Evolutionary conservation across 2,329 filamentous ascomycete species (phyloP), one percentile per base, ranked within the genome.

Genomic region (Microcyclosporella mali): DNA sequence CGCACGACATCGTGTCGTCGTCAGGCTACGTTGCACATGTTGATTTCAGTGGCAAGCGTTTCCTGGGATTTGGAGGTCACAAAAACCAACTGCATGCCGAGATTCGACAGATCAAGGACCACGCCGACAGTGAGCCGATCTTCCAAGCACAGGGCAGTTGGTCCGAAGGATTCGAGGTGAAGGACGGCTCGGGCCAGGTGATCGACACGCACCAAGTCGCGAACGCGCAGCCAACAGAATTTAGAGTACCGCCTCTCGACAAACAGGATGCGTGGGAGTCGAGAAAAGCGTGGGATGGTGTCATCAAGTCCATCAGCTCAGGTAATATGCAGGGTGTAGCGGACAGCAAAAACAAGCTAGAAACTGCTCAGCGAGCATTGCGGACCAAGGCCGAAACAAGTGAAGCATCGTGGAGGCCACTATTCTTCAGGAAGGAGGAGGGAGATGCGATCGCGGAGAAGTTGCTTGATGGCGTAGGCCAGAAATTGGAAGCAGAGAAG

Each of bases 401-500:
- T 21, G 66, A 66, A 17, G 56, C 60, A 36, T 47, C 52, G 3
- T 72, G 69, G 66, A 42, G 62, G 39, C 51, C 55, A 11, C 37
- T 70, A 11, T 72, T 71, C 51, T 72, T 71, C 50, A 55, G 54
- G 12, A 57, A 55, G 37, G 59, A 62, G 9, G 43, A 54, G 0
- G 39, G 37, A 2, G 50, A 63, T 37, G 43, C 51, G 2, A 51
- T 55, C 8, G 60, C 58, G n/a, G 52, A 61, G 43, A 57, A 52
- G 43, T 46, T 65, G 30, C 34, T 59, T 34, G 43, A 41, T 29
- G 52, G 70, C 49, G 61, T 70, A 49, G 58, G 55, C 7, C 34
- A 56, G 46, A 38, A 30, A 16, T 55, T 79, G 17, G 80, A 84
- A 45, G 66, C 71, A 29, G 72, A 75, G 34, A 79, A 80, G 63